Evolutionary conservation across 306 rosid genomes (phyloP), one percentile per base, ranked within the genome.

Genomic region (Lathyrus oleraceus): DNA sequence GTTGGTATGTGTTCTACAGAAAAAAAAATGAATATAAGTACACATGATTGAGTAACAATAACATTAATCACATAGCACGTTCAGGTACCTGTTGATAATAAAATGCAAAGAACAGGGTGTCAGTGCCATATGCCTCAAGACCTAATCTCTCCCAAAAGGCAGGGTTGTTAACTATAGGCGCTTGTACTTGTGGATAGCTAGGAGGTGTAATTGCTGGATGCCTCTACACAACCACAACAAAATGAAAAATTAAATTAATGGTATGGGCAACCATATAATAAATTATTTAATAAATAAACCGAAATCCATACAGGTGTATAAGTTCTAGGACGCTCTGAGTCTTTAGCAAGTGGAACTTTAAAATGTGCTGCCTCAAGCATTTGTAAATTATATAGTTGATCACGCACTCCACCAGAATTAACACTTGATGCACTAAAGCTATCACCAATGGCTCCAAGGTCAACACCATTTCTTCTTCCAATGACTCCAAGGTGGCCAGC

Each of bases 141-240:
- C 96, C 89, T 16, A 95, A 45, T 71, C 96, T 84, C 65, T 95
- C 97, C 99, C 99, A 95, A 80, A 85, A 95, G 68, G 86, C 97
- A 45, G 97, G 99, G 84, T 95, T 89, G 72, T 87, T 87, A 63
- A 95, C 94, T 69, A 87, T 86, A 20, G 97, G 96, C 38, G 96
- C 95, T 75, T 95, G 96, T 38, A 83, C 93, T 89, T 95, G 97
- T 65, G 99, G 99, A 76, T 85, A 95, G 85, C 88, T 83, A 14
- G 85, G 58, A 80, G 97, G 99, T 69, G 96, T 91, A 45, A 77
- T 65, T 75, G 91, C 58, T 12, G 96, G 97, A 51, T 89, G 95
- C 78, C 88, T 87, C 96, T 94, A 84, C 54, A 75, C 30, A 73
- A 72, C 67, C 72, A 79, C 69, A 60, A 23, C 38, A 43, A 61